phyloP scores from a whole-genome alignment of 179 eudicot genomes.

The Pouteria campechiana region DNA sequence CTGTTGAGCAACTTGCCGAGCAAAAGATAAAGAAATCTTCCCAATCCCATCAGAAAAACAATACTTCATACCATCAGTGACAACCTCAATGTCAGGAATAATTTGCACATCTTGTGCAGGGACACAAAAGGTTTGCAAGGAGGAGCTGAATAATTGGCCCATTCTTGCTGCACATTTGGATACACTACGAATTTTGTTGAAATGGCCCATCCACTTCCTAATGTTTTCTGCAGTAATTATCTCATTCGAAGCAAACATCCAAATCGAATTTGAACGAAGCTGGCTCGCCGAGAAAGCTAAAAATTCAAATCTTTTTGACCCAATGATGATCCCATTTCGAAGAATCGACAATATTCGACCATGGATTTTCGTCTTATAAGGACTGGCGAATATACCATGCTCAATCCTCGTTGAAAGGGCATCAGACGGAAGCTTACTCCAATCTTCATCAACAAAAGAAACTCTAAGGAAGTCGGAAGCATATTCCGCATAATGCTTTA shows the following conservation, averaged over 20 bases:
- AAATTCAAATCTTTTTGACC: conserved; percentile 63
- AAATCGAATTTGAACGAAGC: conserved; percentile 80
- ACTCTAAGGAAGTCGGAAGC: conserved; percentile 82
- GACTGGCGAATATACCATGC: conserved; percentile 60
- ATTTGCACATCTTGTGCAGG: conserved; percentile 54
- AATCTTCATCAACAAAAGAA: conserved; percentile 97
- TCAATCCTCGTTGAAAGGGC: conserved; percentile 46
- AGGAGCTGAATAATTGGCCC: conserved; percentile 88
- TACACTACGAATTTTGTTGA: conserved; percentile 76
- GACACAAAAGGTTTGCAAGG: conserved; percentile 63
- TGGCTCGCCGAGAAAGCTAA: conserved; percentile 94
- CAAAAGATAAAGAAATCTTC: conserved; percentile 73
- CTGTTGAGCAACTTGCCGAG: conserved; percentile 63
- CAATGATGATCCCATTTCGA: conserved; percentile 62
- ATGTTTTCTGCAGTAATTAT: conserved; percentile 65
- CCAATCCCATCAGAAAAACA: conserved; percentile 98
- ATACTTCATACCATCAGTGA: conserved; percentile 58
- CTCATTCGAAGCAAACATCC: conserved; percentile 99
- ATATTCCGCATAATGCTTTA: conserved; percentile 60
- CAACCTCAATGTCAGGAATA: conserved; percentile 69
- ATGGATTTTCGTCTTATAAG: conserved; percentile 52
- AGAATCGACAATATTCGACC: conserved; percentile 63
- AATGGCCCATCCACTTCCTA: conserved; percentile 96
- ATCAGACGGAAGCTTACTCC: conserved; percentile 58
- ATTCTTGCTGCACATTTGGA: conserved; percentile 98